Conservation (phyloP, 495 filamentous ascomycete species). For the Podospora didyma region DNA sequence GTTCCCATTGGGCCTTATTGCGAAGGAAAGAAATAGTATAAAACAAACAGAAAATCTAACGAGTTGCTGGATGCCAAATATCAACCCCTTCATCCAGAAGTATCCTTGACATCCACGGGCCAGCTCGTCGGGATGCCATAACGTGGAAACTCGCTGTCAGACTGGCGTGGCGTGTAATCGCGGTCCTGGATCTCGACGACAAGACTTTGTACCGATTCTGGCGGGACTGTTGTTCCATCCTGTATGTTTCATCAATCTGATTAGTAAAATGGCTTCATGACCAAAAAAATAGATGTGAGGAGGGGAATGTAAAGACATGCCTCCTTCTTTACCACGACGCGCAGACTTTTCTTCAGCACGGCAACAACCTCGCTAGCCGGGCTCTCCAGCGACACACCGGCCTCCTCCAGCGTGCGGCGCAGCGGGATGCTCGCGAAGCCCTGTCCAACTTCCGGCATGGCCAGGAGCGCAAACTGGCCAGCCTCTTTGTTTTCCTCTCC, state of each 20-base stretch:
- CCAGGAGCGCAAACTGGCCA: conserved; percentile 8
- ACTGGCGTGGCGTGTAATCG: background rate
- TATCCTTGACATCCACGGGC: too few relatives aligned
- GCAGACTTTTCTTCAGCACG: background rate
- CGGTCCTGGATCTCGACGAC: conserved; percentile 4
- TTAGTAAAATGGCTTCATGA: background rate
- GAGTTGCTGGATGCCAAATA: too few relatives aligned
- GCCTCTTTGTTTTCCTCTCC: conserved; percentile 8
- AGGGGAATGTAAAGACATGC: background rate
- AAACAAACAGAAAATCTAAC: too few relatives aligned
- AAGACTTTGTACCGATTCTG: background rate
- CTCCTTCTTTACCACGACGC: background rate
- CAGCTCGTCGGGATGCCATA: background rate
- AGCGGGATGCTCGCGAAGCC: conserved; percentile 6
- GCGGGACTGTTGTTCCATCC: background rate
- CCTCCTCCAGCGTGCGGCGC: background rate
- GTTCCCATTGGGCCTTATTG: too few relatives aligned
- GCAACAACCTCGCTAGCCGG: background rate
- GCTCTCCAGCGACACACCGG: background rate
- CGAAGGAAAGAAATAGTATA: too few relatives aligned
- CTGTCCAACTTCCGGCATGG: conserved; percentile 7
- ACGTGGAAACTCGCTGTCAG: background rate
- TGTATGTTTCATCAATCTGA: background rate
- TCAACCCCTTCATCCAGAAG: too few relatives aligned
- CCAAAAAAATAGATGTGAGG: background rate